Conservation (phyloP, 495 filamentous ascomycete species). For the Penicillium chermesinum region DNA sequence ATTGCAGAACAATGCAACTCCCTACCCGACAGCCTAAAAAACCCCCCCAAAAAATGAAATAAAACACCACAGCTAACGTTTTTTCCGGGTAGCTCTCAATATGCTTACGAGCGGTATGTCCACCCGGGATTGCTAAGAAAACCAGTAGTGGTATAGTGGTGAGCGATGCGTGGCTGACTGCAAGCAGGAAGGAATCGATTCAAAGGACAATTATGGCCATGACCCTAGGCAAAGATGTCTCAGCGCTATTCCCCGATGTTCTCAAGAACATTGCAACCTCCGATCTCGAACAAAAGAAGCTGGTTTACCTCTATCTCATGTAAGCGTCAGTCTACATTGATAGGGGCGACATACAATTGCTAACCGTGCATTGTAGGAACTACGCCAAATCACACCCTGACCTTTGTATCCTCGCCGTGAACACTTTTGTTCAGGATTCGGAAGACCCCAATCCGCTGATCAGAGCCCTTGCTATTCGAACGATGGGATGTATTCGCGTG, state of each 20-base stretch:
- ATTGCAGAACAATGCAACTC: conserved; percentile 10
- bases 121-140: background rate
- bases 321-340: conserved; percentile 38
- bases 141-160: background rate
- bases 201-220: conserved; percentile 99
- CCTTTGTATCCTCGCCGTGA: conserved; percentile 97
- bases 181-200: conserved; percentile 84
- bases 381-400: conserved; percentile 99
- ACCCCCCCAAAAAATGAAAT: too few species aligned
- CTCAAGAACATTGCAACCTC: conserved; percentile 96
- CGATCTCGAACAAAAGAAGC: conserved; percentile 98
- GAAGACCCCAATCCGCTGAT: conserved; percentile 98
- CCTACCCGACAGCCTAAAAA: conserved; percentile 3
- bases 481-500: conserved; percentile 98
- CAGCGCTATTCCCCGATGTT: conserved; percentile 93
- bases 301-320: conserved; percentile 98
- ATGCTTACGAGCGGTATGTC: conserved; percentile 86
- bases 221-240: conserved; percentile 98
- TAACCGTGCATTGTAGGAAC: conserved; percentile 59
- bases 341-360: conserved; percentile 6
- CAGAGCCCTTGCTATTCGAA: conserved; percentile 88
- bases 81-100: conserved; percentile 69
- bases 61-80: conserved; percentile 25
- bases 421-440: conserved; percentile 98
- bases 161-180: conserved; percentile 23